Evolutionary conservation across 2,329 filamentous ascomycete species (phyloP), one percentile per base, ranked within the genome.

Genomic region (Paracoccidioides lutzii): DNA sequence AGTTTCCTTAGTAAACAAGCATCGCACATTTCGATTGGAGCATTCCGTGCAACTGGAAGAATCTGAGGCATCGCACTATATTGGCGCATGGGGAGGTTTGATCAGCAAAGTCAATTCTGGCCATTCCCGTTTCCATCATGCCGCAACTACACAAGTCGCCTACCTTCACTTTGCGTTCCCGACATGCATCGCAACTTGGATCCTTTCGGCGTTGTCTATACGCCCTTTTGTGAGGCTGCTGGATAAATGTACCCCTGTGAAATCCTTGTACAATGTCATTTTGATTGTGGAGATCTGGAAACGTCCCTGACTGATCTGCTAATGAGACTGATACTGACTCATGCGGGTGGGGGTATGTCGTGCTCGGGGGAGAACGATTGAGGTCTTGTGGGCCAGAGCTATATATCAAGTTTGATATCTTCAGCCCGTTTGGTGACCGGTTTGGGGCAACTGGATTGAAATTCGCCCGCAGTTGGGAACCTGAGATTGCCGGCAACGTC

Each of bases 1-100:
- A 10, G 93, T 98, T 72, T 98, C 93, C 73, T 98, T 98, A 52
- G 93, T 98, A 69, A 98, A 98, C 67, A 97, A 91, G 68, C 93
- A 98, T 70, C 94, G 95, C 61, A 97, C 91, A 67, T 91, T 94
- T 61, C 93, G 85, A 69, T 90, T 96, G 4, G 89, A 93, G 73
- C 93, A 98, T 73, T 98, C 93, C 1, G 93, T 96, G 70, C 93
- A 98, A 72, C 91, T 95, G 9, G 88, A 85, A 15, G 88, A 95
- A 69, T 97, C 93, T 14, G 93, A 97, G 37, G 93, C 93, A 75
- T 98, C 93, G 71, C 93, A 98, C 79, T 82, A 60, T 33, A 12
- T 41, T 6, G 37, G 22, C n/a, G 41, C 33, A 49, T 59, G 43
- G 42, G n/a, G 49, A 22, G 10, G 10, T 28, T 8, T 55, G 46